Evolutionary conservation across 495 filamentous ascomycete genomes (phyloP).

Genomic region (Annulohypoxylon maeteangense): DNA sequence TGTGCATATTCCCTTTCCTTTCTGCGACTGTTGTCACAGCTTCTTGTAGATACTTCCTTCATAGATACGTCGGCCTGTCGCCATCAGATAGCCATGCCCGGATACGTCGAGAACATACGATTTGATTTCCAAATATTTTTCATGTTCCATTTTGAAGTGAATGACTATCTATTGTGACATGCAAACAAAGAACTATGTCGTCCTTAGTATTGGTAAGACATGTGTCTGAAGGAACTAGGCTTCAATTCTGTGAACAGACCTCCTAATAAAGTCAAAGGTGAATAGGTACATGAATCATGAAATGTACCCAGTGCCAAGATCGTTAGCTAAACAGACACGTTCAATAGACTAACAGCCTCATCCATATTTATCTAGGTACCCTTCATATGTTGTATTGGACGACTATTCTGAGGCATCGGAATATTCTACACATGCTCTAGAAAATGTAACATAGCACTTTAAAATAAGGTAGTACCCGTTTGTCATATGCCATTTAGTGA

Average conservation of each 20-base stretch:
- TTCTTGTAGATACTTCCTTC: conserved; percentile 44
- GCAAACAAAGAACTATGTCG: not conserved
- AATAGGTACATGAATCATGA: too few relatives aligned
- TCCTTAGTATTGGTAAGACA: not conserved
- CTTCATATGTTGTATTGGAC: too few relatives aligned
- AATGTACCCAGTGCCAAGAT: too few relatives aligned
- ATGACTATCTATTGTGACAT: conserved; percentile 1
- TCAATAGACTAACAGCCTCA: too few relatives aligned
- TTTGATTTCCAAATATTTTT: not conserved
- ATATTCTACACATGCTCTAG: not conserved
- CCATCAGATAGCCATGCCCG: conserved; percentile 25
- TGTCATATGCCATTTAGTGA: not conserved
- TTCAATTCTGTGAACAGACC: not conserved
- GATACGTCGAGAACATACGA: conserved; percentile 38
- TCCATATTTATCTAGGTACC: too few relatives aligned
- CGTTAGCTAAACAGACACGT: too few relatives aligned
- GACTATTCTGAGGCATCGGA: not conserved
- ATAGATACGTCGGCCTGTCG: conserved; percentile 30
- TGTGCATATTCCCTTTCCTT: conserved; percentile 45
- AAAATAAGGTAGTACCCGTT: conserved; percentile 7
- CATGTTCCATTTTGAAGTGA: not conserved
- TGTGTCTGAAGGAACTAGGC: not conserved
- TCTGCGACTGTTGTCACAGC: conserved; percentile 21
- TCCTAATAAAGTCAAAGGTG: not conserved
- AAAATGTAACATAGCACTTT: not conserved